Conservation (phyloP, 768 basidiomycete species). For the Auricularia heimuer region DNA sequence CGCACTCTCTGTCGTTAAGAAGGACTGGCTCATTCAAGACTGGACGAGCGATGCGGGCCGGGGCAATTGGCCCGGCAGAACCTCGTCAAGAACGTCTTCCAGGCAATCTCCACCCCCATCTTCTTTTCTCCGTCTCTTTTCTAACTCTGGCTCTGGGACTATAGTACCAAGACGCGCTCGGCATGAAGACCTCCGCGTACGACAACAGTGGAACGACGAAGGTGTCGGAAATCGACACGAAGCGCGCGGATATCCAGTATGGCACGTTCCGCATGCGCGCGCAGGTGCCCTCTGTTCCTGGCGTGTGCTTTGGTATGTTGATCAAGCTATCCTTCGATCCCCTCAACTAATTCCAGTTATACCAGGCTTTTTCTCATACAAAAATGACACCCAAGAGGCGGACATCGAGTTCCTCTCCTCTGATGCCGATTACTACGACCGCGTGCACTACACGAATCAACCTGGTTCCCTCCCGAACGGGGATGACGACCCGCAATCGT, state of each 20-base stretch:
- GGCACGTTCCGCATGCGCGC: slow-evolving; percentile 14
- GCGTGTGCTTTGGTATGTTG: slow-evolving; percentile 4
- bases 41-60: background rate
- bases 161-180: slow-evolving; percentile 10
- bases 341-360: too few relatives aligned
- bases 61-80: background rate
- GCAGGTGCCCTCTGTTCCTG: slow-evolving; percentile 8
- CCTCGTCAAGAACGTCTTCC: background rate
- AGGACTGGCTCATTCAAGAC: slow-evolving; percentile 3
- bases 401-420: slow-evolving; percentile 13
- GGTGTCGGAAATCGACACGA: slow-evolving; percentile 9
- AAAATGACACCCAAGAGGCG: slow-evolving; percentile 2
- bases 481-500: slow-evolving; percentile 8
- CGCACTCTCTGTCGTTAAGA: slow-evolving; percentile 5
- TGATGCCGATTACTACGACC: slow-evolving; percentile 10
- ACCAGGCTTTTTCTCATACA: slow-evolving; percentile 11
- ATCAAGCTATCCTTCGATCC: too few relatives aligned
- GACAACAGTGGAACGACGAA: slow-evolving; percentile 9
- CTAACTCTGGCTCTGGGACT: too few relatives aligned
- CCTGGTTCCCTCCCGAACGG: slow-evolving; percentile 10
- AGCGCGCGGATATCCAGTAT: slow-evolving; percentile 8
- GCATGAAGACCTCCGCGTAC: slow-evolving; percentile 10
- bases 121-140: too few relatives aligned
- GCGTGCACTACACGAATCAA: slow-evolving; percentile 13
- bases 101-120: too few relatives aligned